phyloP scores from a whole-genome alignment of 139 green algal genomes.

The Micractinium conductrix region DNA sequence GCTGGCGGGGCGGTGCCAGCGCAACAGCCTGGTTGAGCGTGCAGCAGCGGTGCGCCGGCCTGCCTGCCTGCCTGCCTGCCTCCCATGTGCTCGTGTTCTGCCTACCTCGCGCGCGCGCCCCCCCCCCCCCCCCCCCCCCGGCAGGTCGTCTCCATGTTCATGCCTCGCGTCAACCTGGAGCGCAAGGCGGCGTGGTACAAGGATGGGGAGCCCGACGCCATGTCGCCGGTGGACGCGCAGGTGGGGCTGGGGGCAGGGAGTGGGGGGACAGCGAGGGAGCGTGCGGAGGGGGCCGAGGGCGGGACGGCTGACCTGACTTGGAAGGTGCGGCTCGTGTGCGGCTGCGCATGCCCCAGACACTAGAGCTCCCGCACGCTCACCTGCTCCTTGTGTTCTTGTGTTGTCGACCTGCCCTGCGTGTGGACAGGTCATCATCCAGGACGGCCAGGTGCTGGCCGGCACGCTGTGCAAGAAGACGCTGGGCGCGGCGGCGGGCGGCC shows the following conservation, averaged over 20 bases:
- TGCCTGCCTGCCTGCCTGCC: too few species aligned
- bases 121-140: neutral
- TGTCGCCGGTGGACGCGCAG: slow-evolving; percentile 90
- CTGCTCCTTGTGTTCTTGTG: too few species aligned
- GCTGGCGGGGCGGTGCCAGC: neutral
- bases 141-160: slow-evolving; percentile 84
- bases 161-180: slow-evolving; percentile 87
- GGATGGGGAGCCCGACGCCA: slow-evolving; percentile 82
- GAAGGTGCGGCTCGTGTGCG: too few species aligned
- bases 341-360: too few species aligned
- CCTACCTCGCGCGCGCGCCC: too few species aligned
- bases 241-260: slow-evolving; percentile 50
- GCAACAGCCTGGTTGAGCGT: too few species aligned
- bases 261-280: neutral
- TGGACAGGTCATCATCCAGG: slow-evolving; percentile 89
- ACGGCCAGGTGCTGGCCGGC: slow-evolving; percentile 87
- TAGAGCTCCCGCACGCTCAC: too few species aligned
- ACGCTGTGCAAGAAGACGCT: slow-evolving; percentile 98
- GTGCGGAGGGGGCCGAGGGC: neutral
- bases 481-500: slow-evolving; percentile 78
- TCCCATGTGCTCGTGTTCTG: too few species aligned
- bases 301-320: too few species aligned
- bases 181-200: slow-evolving; percentile 86
- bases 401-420: too few species aligned
- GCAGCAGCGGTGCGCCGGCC: too few species aligned